phyloP scores from a whole-genome alignment of 805 yeast species.

The Crinitomyces ghanaensis region DNA sequence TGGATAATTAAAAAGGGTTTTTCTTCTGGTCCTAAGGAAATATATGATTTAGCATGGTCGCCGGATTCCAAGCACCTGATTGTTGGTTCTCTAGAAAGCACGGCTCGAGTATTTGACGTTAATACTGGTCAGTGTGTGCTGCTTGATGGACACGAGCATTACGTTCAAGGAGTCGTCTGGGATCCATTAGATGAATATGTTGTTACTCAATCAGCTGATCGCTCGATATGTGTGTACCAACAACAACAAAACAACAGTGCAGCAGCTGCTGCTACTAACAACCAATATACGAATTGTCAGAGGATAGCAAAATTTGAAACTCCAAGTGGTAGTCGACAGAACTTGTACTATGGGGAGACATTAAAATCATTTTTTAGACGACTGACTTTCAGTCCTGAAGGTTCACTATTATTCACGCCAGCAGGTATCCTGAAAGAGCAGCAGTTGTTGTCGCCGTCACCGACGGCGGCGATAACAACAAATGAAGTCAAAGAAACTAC shows the following conservation, averaged over 20 bases:
- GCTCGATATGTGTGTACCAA: conserved; percentile 71
- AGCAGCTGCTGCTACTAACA: conserved; percentile 1
- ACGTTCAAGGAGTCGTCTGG: conserved; percentile 95
- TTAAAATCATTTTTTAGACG: conserved; percentile 85
- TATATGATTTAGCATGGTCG: conserved; percentile 89
- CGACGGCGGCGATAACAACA: conserved; percentile 7
- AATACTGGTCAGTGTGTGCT: conserved; percentile 48
- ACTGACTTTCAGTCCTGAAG: conserved; percentile 82
- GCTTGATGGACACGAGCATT: conserved; percentile 68
- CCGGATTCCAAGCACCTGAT: conserved; percentile 67
- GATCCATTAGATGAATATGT: conserved; percentile 72
- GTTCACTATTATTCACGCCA: conserved; percentile 65
- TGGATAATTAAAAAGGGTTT: conserved; percentile 49
- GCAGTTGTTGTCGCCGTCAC: conserved; percentile 1
- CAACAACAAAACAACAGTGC: conserved; percentile 12
- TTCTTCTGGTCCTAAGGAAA: conserved; percentile 50
- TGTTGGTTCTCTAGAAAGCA: conserved; percentile 89
- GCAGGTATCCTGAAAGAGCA: conserved; percentile 48
- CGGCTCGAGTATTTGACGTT: conserved; percentile 55
- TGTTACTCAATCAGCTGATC: conserved; percentile 84
- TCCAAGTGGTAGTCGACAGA: too few species aligned
- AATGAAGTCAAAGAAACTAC: conserved; percentile 31
- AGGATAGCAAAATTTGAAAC: too few species aligned
- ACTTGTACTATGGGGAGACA: conserved; percentile 71
- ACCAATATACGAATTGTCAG: too few species aligned